phyloP scores from a whole-genome alignment of 495 filamentous ascomycete species.

The Bathelium albidoporum region DNA sequence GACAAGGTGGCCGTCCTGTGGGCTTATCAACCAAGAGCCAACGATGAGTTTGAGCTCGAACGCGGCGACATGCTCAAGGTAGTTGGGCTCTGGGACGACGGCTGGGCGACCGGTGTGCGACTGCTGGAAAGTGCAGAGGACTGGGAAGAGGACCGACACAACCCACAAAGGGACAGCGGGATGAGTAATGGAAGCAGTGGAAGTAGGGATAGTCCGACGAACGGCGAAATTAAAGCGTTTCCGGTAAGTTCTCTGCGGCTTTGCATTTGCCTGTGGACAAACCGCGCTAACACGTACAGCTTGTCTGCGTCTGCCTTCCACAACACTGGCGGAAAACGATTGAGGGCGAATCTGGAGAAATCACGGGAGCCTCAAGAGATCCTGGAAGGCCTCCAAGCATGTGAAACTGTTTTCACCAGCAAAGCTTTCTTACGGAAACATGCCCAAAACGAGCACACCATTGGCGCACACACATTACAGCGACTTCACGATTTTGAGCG shows the following conservation, averaged over 20 bases:
- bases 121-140: conserved; percentile 78
- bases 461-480: background rate
- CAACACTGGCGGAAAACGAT: conserved; percentile 97
- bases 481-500: background rate
- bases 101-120: conserved; percentile 92
- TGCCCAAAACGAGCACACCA: background rate
- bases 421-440: background rate
- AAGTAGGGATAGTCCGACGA: conserved; percentile 43
- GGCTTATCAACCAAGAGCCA: conserved; percentile 91
- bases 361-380: conserved; percentile 2
- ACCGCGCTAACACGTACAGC: conserved; percentile 9
- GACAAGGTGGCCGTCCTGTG: conserved; percentile 87
- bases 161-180: conserved; percentile 80
- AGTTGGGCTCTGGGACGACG: conserved; percentile 98
- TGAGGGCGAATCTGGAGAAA: conserved; percentile 55
- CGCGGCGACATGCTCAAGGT: conserved; percentile 98
- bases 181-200: conserved; percentile 72
- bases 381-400: background rate
- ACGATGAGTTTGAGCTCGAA: conserved; percentile 88
- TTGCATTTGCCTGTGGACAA: conserved; percentile 4
- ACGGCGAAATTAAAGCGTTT: conserved; percentile 94
- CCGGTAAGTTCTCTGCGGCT: conserved; percentile 38
- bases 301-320: conserved; percentile 94
- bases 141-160: conserved; percentile 47
- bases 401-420: background rate